Evolutionary conservation across 1,284 basidiomycete species (phyloP).

Genomic region (Cystobasidiaceae sp.): DNA sequence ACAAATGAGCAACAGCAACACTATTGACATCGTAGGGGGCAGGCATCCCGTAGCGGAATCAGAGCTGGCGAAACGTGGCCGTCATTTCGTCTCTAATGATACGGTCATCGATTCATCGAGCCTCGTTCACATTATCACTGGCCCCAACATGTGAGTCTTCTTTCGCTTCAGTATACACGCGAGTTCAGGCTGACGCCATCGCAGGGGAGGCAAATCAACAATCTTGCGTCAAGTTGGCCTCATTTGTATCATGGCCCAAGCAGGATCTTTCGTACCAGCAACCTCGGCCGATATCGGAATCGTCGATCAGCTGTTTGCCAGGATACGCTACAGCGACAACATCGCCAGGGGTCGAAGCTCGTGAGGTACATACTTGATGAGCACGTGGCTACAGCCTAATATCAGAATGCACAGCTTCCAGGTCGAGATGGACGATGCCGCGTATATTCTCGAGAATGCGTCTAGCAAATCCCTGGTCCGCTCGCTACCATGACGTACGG

Average conservation of each 20-base stretch:
- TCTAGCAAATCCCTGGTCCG: constrained; percentile 71
- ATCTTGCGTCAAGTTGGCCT: constrained; percentile 86
- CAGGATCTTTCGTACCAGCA: constrained; percentile 89
- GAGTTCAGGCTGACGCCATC: not conserved
- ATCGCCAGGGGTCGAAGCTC: constrained; percentile 77
- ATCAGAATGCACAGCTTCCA: constrained; percentile 33
- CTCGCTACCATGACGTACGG: constrained; percentile 31
- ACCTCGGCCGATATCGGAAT: constrained; percentile 70
- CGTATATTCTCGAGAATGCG: constrained; percentile 62
- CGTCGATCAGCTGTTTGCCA: constrained; percentile 84
- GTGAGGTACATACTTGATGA: constrained; percentile 53
- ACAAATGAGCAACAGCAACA: constrained; percentile 50
- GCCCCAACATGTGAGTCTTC: constrained; percentile 82
- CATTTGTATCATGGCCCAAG: constrained; percentile 84
- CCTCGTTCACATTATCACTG: constrained; percentile 74
- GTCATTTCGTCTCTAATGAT: constrained; percentile 77
- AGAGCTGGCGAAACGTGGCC: constrained; percentile 67
- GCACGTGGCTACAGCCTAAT: constrained; percentile 23
- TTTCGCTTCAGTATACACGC: not conserved
- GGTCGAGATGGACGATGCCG: constrained; percentile 51
- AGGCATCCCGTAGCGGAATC: constrained; percentile 91
- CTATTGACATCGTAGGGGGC: constrained; percentile 67
- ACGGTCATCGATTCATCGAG: constrained; percentile 55
- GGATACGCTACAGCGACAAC: constrained; percentile 95
- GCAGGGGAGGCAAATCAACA: constrained; percentile 67